Evolutionary conservation across 148 eudicot genomes (phyloP).

Genomic region (Nepenthes gracilis): DNA sequence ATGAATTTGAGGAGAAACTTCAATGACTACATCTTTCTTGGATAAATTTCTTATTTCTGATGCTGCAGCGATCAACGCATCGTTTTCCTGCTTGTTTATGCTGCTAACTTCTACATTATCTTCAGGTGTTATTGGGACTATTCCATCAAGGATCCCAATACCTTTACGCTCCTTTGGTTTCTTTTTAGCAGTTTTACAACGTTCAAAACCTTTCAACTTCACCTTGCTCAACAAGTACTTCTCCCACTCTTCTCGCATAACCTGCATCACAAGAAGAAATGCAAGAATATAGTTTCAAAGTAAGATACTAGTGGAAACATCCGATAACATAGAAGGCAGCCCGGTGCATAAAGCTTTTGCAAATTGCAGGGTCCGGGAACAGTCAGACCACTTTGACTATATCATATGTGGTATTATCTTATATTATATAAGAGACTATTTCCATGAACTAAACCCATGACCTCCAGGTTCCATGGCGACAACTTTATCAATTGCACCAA

Average conservation of each 20-base stretch:
- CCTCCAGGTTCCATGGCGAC: no score
- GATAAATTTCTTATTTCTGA: constrained; percentile 39
- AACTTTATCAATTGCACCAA: no score
- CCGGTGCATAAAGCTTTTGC: no score
- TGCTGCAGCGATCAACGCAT: constrained; percentile 87
- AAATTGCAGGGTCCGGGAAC: no score
- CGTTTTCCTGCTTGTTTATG: constrained; percentile 64
- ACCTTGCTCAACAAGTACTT: constrained; percentile 93
- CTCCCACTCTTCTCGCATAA: constrained; percentile 92
- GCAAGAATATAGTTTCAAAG: not conserved
- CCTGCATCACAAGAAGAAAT: constrained; percentile 26
- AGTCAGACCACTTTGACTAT: no score
- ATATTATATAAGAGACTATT: no score
- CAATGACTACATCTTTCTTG: constrained; percentile 27
- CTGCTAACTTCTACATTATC: constrained; percentile 65
- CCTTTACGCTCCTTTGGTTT: constrained; percentile 85
- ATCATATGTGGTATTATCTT: no score
- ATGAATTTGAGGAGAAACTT: constrained; percentile 21
- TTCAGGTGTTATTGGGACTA: constrained; percentile 35
- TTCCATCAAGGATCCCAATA: constrained; percentile 83
- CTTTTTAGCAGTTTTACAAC: constrained; percentile 51
- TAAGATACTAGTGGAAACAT: no score
- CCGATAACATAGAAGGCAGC: no score
- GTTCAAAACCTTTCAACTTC: constrained; percentile 60
- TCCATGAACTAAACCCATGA: no score